Conservation (phyloP, 2,329 filamentous ascomycete genomes). For the Arthrinium phaeospermum region DNA sequence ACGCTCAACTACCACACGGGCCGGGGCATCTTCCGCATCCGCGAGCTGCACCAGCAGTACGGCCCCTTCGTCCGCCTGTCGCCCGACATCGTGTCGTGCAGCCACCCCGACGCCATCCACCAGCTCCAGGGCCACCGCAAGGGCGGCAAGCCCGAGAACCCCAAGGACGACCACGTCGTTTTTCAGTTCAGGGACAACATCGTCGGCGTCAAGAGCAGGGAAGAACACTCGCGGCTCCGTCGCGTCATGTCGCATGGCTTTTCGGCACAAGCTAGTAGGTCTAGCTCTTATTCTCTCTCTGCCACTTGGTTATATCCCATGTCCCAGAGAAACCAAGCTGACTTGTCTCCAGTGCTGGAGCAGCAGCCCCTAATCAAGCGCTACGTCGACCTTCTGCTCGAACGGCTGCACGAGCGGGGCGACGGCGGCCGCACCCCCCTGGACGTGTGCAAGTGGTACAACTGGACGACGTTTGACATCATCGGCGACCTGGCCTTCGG, state of each 20-base stretch:
- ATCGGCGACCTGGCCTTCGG: constrained; percentile 31
- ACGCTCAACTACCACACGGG: constrained; percentile 10
- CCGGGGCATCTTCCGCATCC: not conserved
- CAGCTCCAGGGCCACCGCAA: constrained; percentile 36
- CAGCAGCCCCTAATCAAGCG: constrained; percentile 30
- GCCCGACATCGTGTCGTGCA: constrained; percentile 39
- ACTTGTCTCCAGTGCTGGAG: constrained; percentile 22
- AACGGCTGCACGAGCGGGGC: constrained; percentile 21
- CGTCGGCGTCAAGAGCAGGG: constrained; percentile 33
- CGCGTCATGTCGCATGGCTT: constrained; percentile 28
- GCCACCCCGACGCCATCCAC: constrained; percentile 40
- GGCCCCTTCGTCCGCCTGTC: constrained; percentile 21
- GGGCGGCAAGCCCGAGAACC: constrained; percentile 30
- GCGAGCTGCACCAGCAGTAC: constrained; percentile 19
- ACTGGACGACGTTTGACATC: constrained; percentile 31
- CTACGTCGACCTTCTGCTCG: constrained; percentile 30
- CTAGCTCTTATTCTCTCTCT: too few relatives aligned
- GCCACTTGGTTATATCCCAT: not conserved
- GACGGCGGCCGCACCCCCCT: not conserved
- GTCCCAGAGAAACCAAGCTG: too few relatives aligned
- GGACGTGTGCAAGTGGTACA: constrained; percentile 26
- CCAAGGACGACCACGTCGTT: constrained; percentile 35
- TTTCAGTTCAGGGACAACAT: constrained; percentile 33
- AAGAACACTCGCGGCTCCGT: constrained; percentile 25
- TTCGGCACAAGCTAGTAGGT: constrained; percentile 22